Base-by-base conservation (phyloP, 2,329 filamentous ascomycete species). In the Pseudophaeomoniella oleicola region DNA sequence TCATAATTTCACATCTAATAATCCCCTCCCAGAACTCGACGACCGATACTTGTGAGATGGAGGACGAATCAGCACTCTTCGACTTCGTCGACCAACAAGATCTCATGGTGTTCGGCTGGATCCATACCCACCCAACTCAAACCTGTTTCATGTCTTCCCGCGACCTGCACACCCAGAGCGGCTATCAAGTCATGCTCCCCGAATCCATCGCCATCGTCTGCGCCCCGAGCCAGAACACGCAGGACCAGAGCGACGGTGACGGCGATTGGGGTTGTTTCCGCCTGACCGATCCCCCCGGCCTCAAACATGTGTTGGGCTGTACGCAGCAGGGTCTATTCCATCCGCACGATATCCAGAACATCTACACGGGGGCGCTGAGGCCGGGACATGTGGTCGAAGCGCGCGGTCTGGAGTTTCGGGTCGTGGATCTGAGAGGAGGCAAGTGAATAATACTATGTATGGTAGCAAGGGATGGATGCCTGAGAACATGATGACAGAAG, bases 161-260 rank as follows among this genome's bases (percentile, higher is more conserved):
- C 35, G 90, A 98, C 53, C 55, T 96, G 46, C 90, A 98, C 53
- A 98, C 92, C 0, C 88, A 94, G 52, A 78, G 79, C 3, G 86
- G 86, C 9, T 96, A 94, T 55, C 90, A 98, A 58, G 78, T 90
- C 41, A 94, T 94, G 85, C 73, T 96, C 60, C 80, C 86, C 1
- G 90, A 98, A 64, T 92, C 84, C 49, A 86, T 98, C 43, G 90
- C 90, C 3, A 93, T 98, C 50, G 90, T 98, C 29, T 98, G 90
- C 60, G 84, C 90, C 4, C 90, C 90, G 1, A 80, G 72, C 39
- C 84, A 81, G 49, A 66, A 69, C 27, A 50, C 53, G 2, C 37
- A 29, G 42, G 42, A 14, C 38, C 16, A 35, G n/a, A 44, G 45
- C 32, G 46, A 49, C 35, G 42, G 43, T 37, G 46, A 44, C 13